Evolutionary conservation across 192 early-diverging fungal genomes (phyloP).

Genomic region (Gonapodya prolifera): DNA sequence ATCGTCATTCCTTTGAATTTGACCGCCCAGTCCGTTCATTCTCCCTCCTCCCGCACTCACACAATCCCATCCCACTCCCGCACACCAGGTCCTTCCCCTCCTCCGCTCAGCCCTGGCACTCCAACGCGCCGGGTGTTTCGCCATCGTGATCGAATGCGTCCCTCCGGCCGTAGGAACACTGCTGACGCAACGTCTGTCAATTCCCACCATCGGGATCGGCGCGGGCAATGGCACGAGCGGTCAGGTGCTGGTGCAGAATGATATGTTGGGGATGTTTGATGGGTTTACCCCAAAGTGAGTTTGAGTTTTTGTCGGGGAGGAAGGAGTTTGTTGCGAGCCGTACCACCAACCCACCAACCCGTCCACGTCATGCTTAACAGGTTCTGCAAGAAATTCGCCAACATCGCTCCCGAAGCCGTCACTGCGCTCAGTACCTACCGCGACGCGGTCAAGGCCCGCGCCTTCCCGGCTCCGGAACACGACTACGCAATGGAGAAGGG

Average conservation of each 20-base stretch:
- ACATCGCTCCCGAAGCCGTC: conserved; percentile 59
- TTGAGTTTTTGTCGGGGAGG: neutral
- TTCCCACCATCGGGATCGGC: conserved; percentile 98
- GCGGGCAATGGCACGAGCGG: conserved; percentile 78
- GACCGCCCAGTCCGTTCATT: neutral
- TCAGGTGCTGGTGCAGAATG: conserved; percentile 86
- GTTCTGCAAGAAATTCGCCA: conserved; percentile 81
- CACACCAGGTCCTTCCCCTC: no score
- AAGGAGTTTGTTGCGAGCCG: neutral
- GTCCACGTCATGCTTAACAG: conserved; percentile 14
- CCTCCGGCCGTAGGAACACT: conserved; percentile 78
- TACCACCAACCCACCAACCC: neutral
- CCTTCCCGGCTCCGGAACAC: conserved; percentile 67
- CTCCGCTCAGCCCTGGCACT: conserved; percentile 80
- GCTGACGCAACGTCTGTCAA: conserved; percentile 58
- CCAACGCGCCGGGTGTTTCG: conserved; percentile 83
- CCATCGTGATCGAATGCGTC: conserved; percentile 83
- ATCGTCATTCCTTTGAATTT: no score
- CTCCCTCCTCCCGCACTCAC: neutral
- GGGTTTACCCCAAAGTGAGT: conserved; percentile 72
- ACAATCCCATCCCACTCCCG: no score
- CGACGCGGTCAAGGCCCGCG: conserved; percentile 57
- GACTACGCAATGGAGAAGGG: conserved; percentile 62
- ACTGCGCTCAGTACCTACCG: conserved; percentile 58
- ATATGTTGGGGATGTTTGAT: conserved; percentile 87